These are phyloP conservation scores for Schizopora paradoxa DNA, from an alignment of 1,284 basidiomycete species.

Conservation along the genomic window DNA sequence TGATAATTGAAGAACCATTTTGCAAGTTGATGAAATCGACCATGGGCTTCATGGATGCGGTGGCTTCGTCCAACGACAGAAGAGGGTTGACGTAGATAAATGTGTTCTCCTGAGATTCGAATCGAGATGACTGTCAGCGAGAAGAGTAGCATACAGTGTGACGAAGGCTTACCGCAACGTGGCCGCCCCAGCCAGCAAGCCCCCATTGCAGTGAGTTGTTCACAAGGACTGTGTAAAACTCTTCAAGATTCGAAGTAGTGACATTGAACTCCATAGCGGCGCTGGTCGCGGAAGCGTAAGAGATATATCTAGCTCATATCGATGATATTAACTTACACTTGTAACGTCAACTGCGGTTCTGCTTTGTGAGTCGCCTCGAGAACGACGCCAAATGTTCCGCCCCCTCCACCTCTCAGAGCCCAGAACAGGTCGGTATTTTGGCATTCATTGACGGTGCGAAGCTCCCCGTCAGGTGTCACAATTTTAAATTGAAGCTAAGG, in stretches of 20 bases:
- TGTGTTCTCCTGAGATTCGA: not conserved
- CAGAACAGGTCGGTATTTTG: slow-evolving; percentile 21
- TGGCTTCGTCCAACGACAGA: slow-evolving; percentile 26
- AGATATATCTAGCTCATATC: no score
- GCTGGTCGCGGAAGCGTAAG: not conserved
- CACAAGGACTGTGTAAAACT: slow-evolving; percentile 13
- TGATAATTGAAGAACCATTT: slow-evolving; percentile 29
- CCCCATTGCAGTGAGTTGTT: slow-evolving; percentile 19
- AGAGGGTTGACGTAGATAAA: slow-evolving; percentile 27
- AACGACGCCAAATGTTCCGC: slow-evolving; percentile 22
- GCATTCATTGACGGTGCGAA: slow-evolving; percentile 18
- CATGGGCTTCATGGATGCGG: slow-evolving; percentile 28
- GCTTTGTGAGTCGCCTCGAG: slow-evolving; percentile 13
- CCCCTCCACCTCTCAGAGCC: slow-evolving; percentile 21
- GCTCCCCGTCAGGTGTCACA: slow-evolving; percentile 21
- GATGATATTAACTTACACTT: slow-evolving; percentile 7
- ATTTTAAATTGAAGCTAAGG: slow-evolving; percentile 18
- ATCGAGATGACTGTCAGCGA: no score
- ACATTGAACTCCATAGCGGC: slow-evolving; percentile 4
- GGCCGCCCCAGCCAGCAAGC: slow-evolving; percentile 21
- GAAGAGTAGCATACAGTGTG: not conserved
- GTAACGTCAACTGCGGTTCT: slow-evolving; percentile 1
- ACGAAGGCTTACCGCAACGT: slow-evolving; percentile 13
- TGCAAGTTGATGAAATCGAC: slow-evolving; percentile 28
- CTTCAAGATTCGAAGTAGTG: not conserved